A percentile compares a stretch with the other conserved stretches of the same genome.
Conservation (phyloP, 805 yeast species). For the Yarrowia sp. region DNA sequence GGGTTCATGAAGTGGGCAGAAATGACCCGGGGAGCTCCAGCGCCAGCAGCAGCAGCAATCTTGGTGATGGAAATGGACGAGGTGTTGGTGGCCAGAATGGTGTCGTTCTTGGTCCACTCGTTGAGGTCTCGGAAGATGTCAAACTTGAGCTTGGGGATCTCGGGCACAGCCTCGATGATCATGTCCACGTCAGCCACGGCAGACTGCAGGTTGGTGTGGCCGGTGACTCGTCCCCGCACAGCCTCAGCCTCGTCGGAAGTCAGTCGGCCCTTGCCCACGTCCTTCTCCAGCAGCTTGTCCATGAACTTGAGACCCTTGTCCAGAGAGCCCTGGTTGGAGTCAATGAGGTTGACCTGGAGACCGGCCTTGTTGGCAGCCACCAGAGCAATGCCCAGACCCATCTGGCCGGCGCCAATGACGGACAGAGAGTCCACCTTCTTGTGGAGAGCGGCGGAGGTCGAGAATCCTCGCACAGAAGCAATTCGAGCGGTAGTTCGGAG, state of each 20-base stretch:
- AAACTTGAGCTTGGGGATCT: constrained; percentile 50
- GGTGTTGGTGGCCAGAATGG: constrained; percentile 54
- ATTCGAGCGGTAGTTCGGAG: constrained; percentile 33
- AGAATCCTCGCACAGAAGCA: constrained; percentile 24
- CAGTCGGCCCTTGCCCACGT: constrained; percentile 51
- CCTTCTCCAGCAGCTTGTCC: constrained; percentile 51
- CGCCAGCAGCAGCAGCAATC: constrained; percentile 55
- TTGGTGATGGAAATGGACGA: constrained; percentile 55
- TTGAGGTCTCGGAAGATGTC: constrained; percentile 51
- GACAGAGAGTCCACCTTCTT: constrained; percentile 46
- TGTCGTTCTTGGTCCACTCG: constrained; percentile 44
- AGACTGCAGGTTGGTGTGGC: constrained; percentile 44
- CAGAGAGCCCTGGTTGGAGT: constrained; percentile 49
- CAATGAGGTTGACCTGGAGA: constrained; percentile 51
- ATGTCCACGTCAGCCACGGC: constrained; percentile 50
- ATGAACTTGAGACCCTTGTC: constrained; percentile 50
- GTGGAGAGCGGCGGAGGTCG: constrained; percentile 17
- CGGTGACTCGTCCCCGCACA: constrained; percentile 46
- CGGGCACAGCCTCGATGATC: constrained; percentile 56
- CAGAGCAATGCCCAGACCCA: constrained; percentile 56
- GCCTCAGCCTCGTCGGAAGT: constrained; percentile 48
- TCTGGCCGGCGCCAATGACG: constrained; percentile 56
- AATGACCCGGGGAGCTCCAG: constrained; percentile 53
- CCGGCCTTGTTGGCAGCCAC: constrained; percentile 53
- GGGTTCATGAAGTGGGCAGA: constrained; percentile 57